Conservation (phyloP, 2,329 filamentous ascomycete genomes). For the Alternaria sp. region DNA sequence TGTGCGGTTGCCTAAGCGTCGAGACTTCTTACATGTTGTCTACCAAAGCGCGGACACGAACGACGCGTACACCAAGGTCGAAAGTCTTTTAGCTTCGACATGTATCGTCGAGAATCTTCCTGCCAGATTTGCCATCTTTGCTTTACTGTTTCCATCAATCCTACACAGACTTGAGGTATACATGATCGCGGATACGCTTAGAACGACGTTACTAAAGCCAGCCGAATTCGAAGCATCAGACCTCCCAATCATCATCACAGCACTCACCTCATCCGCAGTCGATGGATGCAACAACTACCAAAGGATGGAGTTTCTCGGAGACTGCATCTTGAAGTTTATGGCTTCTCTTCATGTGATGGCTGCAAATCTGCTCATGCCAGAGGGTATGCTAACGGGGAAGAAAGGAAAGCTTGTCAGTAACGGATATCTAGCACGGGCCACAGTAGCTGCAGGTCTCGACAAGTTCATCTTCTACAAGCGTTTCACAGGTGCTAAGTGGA, state of each 20-base stretch:
- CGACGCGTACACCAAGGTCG: conserved; percentile 53
- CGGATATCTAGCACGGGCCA: conserved; percentile 71
- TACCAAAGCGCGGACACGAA: conserved; percentile 18
- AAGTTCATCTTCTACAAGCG: conserved; percentile 73
- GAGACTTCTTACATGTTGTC: conserved; percentile 65
- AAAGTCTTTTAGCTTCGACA: conserved; percentile 57
- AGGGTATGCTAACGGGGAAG: conserved; percentile 74
- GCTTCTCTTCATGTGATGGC: conserved; percentile 71
- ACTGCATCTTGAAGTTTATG: conserved; percentile 80
- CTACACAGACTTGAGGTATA: conserved; percentile 72
- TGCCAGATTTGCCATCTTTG: conserved; percentile 56
- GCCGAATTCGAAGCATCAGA: conserved; percentile 61
- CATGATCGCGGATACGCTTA: conserved; percentile 69
- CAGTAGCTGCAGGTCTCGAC: conserved; percentile 70
- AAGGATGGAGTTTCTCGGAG: conserved; percentile 85
- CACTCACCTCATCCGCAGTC: conserved; percentile 73
- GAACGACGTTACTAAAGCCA: conserved; percentile 61
- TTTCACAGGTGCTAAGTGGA: conserved; percentile 78
- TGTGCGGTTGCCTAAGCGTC: conserved; percentile 60
- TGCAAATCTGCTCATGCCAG: conserved; percentile 71
- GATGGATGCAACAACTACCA: conserved; percentile 75
- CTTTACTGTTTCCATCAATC: conserved; percentile 75
- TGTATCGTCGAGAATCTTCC: conserved; percentile 61
- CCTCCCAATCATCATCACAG: conserved; percentile 67
- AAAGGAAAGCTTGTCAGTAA: conserved; percentile 81